Conservation (phyloP, 208 protist genomes). For the Leishmania tarentolae region DNA sequence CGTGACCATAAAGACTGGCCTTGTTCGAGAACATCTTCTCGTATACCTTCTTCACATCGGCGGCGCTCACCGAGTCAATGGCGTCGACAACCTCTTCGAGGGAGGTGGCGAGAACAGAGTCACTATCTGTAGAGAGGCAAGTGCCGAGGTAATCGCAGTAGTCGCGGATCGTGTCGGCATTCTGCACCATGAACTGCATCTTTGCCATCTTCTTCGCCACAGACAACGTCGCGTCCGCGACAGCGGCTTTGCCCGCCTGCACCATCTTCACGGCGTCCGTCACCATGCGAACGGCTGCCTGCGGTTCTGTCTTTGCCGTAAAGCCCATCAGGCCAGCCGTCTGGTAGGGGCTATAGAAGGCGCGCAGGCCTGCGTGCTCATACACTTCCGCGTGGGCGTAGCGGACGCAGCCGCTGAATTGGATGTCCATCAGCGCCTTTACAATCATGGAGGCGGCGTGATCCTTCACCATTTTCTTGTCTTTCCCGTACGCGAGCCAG, state of each 20-base stretch:
- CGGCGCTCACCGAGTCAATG: constrained; percentile 53
- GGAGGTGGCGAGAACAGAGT: constrained; percentile 39
- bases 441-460: constrained; percentile 79
- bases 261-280: constrained; percentile 61
- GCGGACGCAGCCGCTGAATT: constrained; percentile 53
- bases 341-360: constrained; percentile 85
- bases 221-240: constrained; percentile 37
- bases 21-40: constrained; percentile 73
- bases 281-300: constrained; percentile 62
- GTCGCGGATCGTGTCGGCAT: constrained; percentile 73
- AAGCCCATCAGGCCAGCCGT: constrained; percentile 85
- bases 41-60: constrained; percentile 70
- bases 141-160: constrained; percentile 91
- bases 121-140: constrained; percentile 45
- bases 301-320: constrained; percentile 55
- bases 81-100: constrained; percentile 69
- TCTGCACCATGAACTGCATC: constrained; percentile 55
- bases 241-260: constrained; percentile 40
- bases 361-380: constrained; percentile 51
- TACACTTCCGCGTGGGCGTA: constrained; percentile 49
- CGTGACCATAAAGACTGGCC: constrained; percentile 74
- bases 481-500: constrained; percentile 73
- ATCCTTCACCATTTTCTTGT: constrained; percentile 50
- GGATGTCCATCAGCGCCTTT: constrained; percentile 66
- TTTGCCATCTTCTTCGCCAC: constrained; percentile 69